These are phyloP conservation scores for Amorphotheca resinae DNA, from an alignment of 495 filamentous ascomycete species.

Conservation along the genomic window DNA sequence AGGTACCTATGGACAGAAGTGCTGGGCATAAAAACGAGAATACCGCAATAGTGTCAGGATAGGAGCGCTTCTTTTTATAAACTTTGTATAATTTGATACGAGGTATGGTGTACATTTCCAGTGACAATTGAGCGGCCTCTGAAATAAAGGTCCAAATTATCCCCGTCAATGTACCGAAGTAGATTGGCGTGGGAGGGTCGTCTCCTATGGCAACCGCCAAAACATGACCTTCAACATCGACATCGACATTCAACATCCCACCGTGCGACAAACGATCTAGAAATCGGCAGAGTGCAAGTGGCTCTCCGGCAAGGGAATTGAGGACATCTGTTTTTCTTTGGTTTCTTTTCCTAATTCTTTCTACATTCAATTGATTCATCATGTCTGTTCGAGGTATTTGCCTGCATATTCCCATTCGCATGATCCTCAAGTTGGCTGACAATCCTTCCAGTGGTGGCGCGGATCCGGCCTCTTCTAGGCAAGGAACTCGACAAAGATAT, in stretches of 20 bases:
- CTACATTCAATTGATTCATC: conserved; percentile 7
- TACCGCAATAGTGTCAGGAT: conserved; percentile 3
- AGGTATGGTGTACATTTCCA: too few species aligned
- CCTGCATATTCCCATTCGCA: neutral
- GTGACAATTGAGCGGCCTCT: too few species aligned
- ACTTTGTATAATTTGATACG: too few species aligned
- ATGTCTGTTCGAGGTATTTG: conserved; percentile 21
- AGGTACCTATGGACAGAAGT: too few species aligned
- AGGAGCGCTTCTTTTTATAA: too few species aligned
- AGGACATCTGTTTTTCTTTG: neutral
- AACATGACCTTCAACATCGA: neutral
- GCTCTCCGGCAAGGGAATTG: conserved; percentile 1
- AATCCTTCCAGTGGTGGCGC: conserved; percentile 53
- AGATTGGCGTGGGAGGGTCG: too few species aligned
- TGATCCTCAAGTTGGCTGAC: neutral
- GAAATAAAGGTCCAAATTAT: too few species aligned
- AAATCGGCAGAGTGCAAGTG: conserved; percentile 16
- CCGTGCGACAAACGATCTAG: neutral
- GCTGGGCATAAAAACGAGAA: conserved; percentile 1
- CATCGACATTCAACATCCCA: neutral
- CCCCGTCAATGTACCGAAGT: too few species aligned
- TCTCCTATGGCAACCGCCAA: neutral
- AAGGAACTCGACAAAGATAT: conserved; percentile 71
- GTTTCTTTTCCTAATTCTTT: neutral
- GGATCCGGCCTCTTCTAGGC: conserved; percentile 77